Evolutionary conservation across 2,329 filamentous ascomycete species (phyloP).

Genomic region (Colletotrichum theobromicola): DNA sequence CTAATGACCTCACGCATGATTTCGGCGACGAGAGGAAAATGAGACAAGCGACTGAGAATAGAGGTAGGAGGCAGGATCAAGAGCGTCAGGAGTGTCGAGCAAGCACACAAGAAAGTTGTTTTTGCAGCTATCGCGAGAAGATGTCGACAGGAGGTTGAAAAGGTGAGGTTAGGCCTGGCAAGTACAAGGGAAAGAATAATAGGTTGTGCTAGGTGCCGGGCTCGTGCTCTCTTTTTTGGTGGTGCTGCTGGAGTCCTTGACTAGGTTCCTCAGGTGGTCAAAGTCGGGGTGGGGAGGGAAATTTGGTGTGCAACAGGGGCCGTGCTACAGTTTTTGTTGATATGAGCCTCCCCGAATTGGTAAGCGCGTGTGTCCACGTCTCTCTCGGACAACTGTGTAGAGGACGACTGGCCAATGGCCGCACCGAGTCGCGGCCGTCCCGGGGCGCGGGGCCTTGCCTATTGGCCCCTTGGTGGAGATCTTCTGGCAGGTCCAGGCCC

Average conservation of each 20-base stretch:
- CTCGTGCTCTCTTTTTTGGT: constrained; percentile 14
- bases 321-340: constrained; percentile 22
- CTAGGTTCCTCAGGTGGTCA: constrained; percentile 13
- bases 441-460: neutral
- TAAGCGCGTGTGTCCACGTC: constrained; percentile 22
- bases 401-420: constrained; percentile 1
- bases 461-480: constrained; percentile 4
- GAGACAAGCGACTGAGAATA: constrained; percentile 26
- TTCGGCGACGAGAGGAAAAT: constrained; percentile 36
- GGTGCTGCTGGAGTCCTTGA: neutral
- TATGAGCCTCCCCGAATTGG: constrained; percentile 23
- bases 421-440: neutral
- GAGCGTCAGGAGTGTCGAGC: neutral
- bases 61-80: constrained; percentile 10
- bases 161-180: constrained; percentile 11
- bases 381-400: neutral
- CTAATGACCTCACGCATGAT: constrained; percentile 99
- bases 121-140: constrained; percentile 22
- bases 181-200: constrained; percentile 19
- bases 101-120: constrained; percentile 13
- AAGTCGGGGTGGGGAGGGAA: constrained; percentile 13
- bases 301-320: constrained; percentile 22
- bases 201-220: constrained; percentile 5
- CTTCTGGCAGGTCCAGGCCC: constrained; percentile 5
- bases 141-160: constrained; percentile 21